Conservation (phyloP, 2,329 filamentous ascomycete genomes). For the Boeremia exigua region DNA sequence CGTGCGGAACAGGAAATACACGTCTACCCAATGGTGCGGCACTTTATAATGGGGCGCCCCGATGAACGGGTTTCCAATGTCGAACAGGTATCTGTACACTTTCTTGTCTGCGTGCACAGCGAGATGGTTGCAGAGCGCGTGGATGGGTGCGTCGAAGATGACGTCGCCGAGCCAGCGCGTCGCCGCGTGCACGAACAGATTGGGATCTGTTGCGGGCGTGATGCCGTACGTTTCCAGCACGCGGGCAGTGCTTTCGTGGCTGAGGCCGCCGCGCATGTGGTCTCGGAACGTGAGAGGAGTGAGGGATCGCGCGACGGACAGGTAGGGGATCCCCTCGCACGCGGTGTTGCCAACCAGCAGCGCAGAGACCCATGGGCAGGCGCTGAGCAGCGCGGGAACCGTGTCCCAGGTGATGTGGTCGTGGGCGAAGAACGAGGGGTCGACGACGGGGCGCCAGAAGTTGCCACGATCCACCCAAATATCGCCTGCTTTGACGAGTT, state of each 20-base stretch:
- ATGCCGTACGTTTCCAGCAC: constrained; percentile 47
- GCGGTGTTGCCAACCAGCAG: not conserved
- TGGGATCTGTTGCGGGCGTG: constrained; percentile 36
- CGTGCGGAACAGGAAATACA: constrained; percentile 4
- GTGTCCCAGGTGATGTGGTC: not conserved
- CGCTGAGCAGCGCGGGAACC: not conserved
- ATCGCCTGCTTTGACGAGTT: not conserved
- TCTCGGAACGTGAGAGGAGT: constrained; percentile 33
- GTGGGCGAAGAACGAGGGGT: not conserved
- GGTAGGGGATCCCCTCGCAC: constrained; percentile 1
- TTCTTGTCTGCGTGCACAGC: constrained; percentile 19
- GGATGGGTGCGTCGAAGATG: constrained; percentile 47
- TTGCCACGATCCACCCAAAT: not conserved
- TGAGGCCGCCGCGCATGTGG: constrained; percentile 19
- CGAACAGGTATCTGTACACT: constrained; percentile 37
- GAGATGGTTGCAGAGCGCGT: constrained; percentile 20
- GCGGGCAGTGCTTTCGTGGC: not conserved
- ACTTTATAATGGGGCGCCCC: constrained; percentile 21
- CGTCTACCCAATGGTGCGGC: constrained; percentile 29
- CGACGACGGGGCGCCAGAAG: not conserved
- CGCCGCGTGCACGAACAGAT: constrained; percentile 46
- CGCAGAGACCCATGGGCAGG: not conserved
- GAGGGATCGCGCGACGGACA: not conserved
- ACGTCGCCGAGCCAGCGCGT: constrained; percentile 54
- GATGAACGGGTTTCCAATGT: constrained; percentile 37